Evolutionary conservation across 1,284 basidiomycete species (phyloP), one percentile per base, ranked within the genome.

Genomic region (Flammula alnicola): DNA sequence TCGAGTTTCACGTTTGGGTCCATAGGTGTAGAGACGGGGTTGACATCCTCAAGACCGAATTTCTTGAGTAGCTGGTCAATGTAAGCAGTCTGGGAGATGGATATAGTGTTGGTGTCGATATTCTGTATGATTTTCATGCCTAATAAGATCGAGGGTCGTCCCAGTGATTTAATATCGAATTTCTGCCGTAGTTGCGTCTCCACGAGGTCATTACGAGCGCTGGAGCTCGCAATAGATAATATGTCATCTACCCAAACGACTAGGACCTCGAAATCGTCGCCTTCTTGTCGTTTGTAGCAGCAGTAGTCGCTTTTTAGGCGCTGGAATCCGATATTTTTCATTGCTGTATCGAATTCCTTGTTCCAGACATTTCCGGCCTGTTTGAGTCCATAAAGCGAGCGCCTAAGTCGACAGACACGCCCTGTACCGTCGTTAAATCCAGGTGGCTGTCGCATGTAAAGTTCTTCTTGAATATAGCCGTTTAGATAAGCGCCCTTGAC

Each of bases 401-500:
- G 47, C 1, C 46, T 17, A 6, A 70, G 55, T 2, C 29, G 38
- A 14, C 56, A 63, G 17, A 63, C 59, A 16, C 41, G 30, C 5
- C 42, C 43, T 2, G 47, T 52, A 10, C 54, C 49, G 40, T 65
- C 56, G 2, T 61, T 47, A 33, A 55, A 62, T 10, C 61, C 68
- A 8, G 58, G 54, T 1, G 64, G 65, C 49, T 63, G 63, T 0
- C 37, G 12, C 63, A 69, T 66, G 42, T 65, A 69, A 19, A 70
- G 63, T 4, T 51, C 52, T 29, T 63, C 55, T 5, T 63, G 48
- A 3, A 68, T 52, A 8, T 54, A 31, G 1, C 63, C 58, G 48
- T 68, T 62, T 2, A 63, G 56, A 56, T 66, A 71, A 1, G 71
- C 69, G 10, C 60, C 56, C 20, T 64, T 66, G 31, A 74, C 56